Evolutionary conservation across 805 yeast species (phyloP).

Genomic region (Saccharomycopsis synnaedendra): DNA sequence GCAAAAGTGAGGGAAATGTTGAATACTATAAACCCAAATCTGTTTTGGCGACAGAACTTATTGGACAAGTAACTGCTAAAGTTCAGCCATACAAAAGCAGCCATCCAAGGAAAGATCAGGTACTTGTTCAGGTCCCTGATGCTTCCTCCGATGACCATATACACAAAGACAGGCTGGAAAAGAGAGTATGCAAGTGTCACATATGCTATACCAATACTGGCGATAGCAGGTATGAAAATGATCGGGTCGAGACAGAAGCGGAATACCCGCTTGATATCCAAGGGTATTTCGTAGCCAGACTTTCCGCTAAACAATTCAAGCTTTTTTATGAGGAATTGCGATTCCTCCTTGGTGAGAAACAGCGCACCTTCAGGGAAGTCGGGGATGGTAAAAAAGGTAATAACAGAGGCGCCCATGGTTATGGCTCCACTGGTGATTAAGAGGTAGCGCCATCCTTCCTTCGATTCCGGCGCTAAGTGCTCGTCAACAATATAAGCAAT

Average conservation of each 20-base stretch:
- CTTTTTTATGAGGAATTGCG: constrained; percentile 43
- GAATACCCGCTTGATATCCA: constrained; percentile 32
- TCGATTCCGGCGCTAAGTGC: constrained; percentile 39
- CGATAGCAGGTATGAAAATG: constrained; percentile 44
- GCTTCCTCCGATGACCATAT: constrained; percentile 55
- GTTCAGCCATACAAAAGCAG: constrained; percentile 7
- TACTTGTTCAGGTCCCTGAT: constrained; percentile 27
- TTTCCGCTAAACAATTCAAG: constrained; percentile 40
- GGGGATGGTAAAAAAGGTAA: constrained; percentile 39
- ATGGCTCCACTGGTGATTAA: constrained; percentile 36
- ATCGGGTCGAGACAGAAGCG: constrained; percentile 46
- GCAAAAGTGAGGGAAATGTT: constrained; percentile 28
- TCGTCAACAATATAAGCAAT: constrained; percentile 47
- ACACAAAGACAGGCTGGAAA: constrained; percentile 57
- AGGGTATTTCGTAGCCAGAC: constrained; percentile 39
- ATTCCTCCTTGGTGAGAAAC: constrained; percentile 39
- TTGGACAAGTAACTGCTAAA: constrained; percentile 26
- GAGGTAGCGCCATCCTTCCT: constrained; percentile 38
- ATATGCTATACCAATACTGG: constrained; percentile 52
- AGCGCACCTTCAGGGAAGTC: constrained; percentile 64
- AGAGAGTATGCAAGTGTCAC: constrained; percentile 67
- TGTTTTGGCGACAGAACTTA: constrained; percentile 24
- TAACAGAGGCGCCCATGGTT: constrained; percentile 20
- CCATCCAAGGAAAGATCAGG: constrained; percentile 45
- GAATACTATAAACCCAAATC: constrained; percentile 31